Evolutionary conservation across 2,329 filamentous ascomycete species (phyloP).

Genomic region (Coniella vitis): DNA sequence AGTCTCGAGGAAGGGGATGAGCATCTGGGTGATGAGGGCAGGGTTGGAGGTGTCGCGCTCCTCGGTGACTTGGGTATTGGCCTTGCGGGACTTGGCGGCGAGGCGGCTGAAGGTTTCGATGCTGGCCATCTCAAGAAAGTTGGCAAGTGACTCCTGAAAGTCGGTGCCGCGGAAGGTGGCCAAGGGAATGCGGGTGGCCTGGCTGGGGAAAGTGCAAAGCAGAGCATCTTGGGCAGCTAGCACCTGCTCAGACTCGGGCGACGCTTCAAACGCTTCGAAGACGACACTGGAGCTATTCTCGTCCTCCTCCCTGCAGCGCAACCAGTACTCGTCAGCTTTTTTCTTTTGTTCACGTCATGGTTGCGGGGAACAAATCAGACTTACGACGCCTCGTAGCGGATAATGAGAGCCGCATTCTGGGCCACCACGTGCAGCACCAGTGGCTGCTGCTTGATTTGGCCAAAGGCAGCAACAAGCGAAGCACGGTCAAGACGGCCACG

Average conservation of each 20-base stretch:
- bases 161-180: slow-evolving; percentile 18
- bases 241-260: slow-evolving; percentile 42
- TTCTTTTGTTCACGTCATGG: background rate
- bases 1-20: slow-evolving; percentile 53
- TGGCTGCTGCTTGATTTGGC: background rate
- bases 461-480: background rate
- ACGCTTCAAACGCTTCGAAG: slow-evolving; percentile 43
- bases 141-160: slow-evolving; percentile 32
- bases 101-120: slow-evolving; percentile 46
- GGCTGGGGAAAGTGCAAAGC: slow-evolving; percentile 51
- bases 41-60: slow-evolving; percentile 51
- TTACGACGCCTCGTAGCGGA: background rate
- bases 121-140: slow-evolving; percentile 50
- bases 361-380: background rate
- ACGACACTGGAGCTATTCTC: background rate
- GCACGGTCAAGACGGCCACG: slow-evolving; percentile 4
- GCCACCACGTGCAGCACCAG: slow-evolving; percentile 6
- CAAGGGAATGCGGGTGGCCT: slow-evolving; percentile 37
- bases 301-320: background rate
- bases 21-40: slow-evolving; percentile 47
- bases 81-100: slow-evolving; percentile 43
- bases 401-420: slow-evolving; percentile 10
- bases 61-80: slow-evolving; percentile 40
- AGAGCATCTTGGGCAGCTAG: slow-evolving; percentile 43
- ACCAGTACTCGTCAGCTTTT: background rate